Base-by-base conservation (phyloP, 371 early-diverging fungal species). In the Mortierella sp. region DNA sequence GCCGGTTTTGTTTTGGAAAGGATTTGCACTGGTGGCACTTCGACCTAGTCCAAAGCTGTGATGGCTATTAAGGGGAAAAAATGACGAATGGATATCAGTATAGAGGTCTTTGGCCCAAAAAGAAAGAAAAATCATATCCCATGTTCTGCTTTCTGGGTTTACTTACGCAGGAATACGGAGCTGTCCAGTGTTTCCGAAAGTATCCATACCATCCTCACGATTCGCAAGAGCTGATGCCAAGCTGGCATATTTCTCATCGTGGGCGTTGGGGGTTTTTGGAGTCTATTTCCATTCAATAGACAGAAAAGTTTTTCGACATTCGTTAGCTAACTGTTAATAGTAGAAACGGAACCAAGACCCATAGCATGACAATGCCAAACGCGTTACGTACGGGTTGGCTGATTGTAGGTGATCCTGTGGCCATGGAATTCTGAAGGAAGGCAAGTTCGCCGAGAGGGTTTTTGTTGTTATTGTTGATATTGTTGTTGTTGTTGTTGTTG, bases 101-200 rank as follows among this genome's bases (percentile, higher is more conserved):
- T 28, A 2, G 28, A 28, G 28, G 28, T 28, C 2, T 28, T 28
- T 28, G 28, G 28, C 28, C 28, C 1, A 28, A 28, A 28, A 28
- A 28, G 28, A 45, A 62, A 13, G 7, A 24, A 22, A 43, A 45
- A 45, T 24, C 0, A 41, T 16, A 63, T 21, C 38, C 40, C 40
- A 40, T n/a, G 15, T 21, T 28, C 11, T 24, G 24, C 3, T 0
- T 21, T 11, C 9, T 7, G 28, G 28, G 28, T 45, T 15, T 5
- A 63, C 61, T 59, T 86, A 86, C 86, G 72, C 58, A 45, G 89
- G 88, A 28, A 88, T 75, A 64, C 89, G 89, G 19, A 86, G 79
- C 76, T 84, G 84, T n/a, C 88, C 88, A 24, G 69, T 69, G 73
- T 87, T 87, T 66, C 89, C 88, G 69, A 88, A 88, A 3, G 86